phyloP scores from a whole-genome alignment of 2,329 filamentous ascomycete genomes.

The Drechmeria coniospora region DNA sequence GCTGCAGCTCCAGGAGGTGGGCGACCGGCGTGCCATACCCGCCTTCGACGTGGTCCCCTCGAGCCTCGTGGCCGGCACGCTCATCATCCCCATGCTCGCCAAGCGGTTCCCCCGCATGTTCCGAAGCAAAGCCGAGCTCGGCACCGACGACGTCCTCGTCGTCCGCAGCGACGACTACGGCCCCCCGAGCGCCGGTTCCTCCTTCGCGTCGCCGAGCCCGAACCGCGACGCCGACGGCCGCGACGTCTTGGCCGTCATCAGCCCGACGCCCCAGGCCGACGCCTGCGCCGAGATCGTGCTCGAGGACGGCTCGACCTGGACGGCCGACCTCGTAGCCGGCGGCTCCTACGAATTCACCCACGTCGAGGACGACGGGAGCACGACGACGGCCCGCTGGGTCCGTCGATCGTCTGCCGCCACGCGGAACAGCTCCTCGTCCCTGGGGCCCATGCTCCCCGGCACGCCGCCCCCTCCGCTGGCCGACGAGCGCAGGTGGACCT shows the following conservation, averaged over 20 bases:
- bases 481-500: constrained; percentile 48
- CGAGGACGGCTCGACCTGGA: constrained; percentile 45
- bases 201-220: constrained; percentile 21
- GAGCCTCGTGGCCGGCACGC: constrained; percentile 37
- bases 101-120: constrained; percentile 50
- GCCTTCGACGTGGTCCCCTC: constrained; percentile 61
- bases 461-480: constrained; percentile 11
- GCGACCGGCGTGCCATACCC: constrained; percentile 46
- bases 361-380: constrained; percentile 40
- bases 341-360: constrained; percentile 53
- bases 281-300: constrained; percentile 51
- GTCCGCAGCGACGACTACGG: constrained; percentile 55
- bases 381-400: constrained; percentile 55
- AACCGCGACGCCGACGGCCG: constrained; percentile 31
- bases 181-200: constrained; percentile 12
- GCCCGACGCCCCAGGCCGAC: constrained; percentile 33
- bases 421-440: constrained; percentile 6
- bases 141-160: constrained; percentile 54
- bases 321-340: constrained; percentile 32
- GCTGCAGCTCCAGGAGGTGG: constrained; percentile 56
- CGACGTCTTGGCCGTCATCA: constrained; percentile 53
- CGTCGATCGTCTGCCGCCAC: constrained; percentile 21
- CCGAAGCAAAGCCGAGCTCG: constrained; percentile 45
- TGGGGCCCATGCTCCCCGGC: constrained; percentile 6
- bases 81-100: constrained; percentile 41